Conservation (phyloP, 805 yeast genomes). For the Ascoidea asiatica region DNA sequence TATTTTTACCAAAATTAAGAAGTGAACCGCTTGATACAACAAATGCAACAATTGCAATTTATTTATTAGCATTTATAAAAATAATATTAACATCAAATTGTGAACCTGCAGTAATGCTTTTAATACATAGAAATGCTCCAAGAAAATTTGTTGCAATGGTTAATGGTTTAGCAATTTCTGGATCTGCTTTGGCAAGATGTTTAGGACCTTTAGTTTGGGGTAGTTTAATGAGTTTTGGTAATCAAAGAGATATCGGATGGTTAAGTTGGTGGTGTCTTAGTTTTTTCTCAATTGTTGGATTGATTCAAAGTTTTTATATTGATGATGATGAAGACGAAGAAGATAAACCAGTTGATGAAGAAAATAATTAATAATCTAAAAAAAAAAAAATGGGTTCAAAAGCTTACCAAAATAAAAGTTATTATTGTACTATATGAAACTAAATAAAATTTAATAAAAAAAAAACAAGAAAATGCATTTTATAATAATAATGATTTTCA, state of each 20-base stretch:
- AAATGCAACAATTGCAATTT: conserved; percentile 5
- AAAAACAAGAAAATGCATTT: too few relatives aligned
- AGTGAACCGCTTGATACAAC: conserved; percentile 12
- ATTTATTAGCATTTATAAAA: conserved; percentile 11
- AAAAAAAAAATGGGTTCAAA: too few relatives aligned
- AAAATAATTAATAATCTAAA: too few relatives aligned
- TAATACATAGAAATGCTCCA: conserved; percentile 31
- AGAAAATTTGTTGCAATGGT: conserved; percentile 30
- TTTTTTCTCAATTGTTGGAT: conserved; percentile 2
- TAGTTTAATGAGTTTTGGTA: conserved; percentile 15
- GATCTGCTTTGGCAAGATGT: conserved; percentile 32
- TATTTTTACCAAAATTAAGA: conserved; percentile 24
- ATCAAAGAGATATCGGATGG: conserved; percentile 8
- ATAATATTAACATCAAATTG: conserved; percentile 24
- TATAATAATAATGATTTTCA: too few relatives aligned
- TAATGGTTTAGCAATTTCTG: conserved; percentile 32
- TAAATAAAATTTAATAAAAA: too few relatives aligned
- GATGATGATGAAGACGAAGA: neutral
- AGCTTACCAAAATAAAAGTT: too few relatives aligned
- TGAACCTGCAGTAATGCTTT: conserved; percentile 30
- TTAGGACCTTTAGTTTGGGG: conserved; percentile 39
- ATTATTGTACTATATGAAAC: too few relatives aligned
- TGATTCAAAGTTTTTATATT: conserved; percentile 3
- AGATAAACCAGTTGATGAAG: too few relatives aligned
- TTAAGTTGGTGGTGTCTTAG: conserved; percentile 21